phyloP scores from a whole-genome alignment of 108 stramenopile genomes.

The Nitzschia sp. region DNA sequence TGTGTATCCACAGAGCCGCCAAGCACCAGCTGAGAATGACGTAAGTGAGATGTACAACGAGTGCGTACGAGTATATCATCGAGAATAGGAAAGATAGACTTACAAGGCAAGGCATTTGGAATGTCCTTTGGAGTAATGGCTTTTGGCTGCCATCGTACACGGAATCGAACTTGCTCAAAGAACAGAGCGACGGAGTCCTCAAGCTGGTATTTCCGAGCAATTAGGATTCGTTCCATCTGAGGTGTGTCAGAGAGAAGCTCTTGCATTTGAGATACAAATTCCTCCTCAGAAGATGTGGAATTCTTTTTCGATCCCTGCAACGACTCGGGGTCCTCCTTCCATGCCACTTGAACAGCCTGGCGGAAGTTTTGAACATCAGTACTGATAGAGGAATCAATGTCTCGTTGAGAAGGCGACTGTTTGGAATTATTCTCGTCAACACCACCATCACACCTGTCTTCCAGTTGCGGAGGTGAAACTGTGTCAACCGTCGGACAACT shows the following conservation, averaged over 20 bases:
- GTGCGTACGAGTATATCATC: not conserved
- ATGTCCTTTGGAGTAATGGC: constrained; percentile 17
- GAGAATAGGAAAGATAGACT: not conserved
- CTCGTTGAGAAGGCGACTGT: too few species aligned
- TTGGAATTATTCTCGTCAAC: too few species aligned
- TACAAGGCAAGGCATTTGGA: constrained; percentile 30
- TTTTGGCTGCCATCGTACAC: constrained; percentile 20
- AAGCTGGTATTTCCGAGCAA: constrained; percentile 23
- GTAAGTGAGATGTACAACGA: not conserved
- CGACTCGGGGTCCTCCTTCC: not conserved
- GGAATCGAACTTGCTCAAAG: constrained; percentile 33
- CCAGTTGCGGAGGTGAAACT: too few species aligned
- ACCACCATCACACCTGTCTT: too few species aligned
- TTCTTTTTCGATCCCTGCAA: not conserved
- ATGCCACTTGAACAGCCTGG: not conserved
- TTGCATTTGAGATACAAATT: not conserved
- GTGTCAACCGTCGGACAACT: too few species aligned
- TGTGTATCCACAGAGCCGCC: constrained; percentile 23
- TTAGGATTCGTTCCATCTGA: constrained; percentile 27
- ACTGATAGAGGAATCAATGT: too few species aligned
- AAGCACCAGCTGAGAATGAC: constrained; percentile 15
- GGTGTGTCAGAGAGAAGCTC: constrained; percentile 9
- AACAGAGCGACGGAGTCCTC: constrained; percentile 11
- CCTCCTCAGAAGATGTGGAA: not conserved
- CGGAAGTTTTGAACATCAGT: not conserved